Evolutionary conservation across 139 green algal genomes (phyloP), one percentile per base, ranked within the genome.

Genomic region (Auxenochlorella pyrenoidosa): DNA sequence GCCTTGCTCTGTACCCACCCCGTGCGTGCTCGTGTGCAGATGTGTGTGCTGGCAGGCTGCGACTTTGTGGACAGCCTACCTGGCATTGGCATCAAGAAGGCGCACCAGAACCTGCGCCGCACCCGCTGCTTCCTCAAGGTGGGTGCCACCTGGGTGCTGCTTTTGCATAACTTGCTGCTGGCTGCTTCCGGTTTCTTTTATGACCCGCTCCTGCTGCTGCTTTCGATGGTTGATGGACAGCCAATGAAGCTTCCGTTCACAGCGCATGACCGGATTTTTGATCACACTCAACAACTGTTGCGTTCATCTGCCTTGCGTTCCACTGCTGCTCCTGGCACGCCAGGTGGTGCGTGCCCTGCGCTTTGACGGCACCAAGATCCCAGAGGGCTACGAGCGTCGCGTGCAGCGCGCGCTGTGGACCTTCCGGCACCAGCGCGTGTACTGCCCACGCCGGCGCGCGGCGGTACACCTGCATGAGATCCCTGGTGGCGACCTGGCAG

Each of bases 31-130:
- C 54, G 54, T 63, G 54, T 63, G 84, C 91, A 98, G 94, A 98
- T 98, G 94, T 99, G 98, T 90, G 95, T 99, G 78, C 87, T 99
- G 90, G 92, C 96, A 18, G 98, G 98, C 16, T 99, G 98, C 83
- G 98, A 99, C 92, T 99, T 99, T 87, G 89, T 99, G 66, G 88
- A 92, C 51, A 92, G 88, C 41, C 79, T 99, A 73, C 89, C 89
- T 0, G 92, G 93, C 68, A 95, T 99, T 26, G 97, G 97, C 44
- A 91, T 99, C 79, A 98, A 98, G 88, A 98, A 96, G 88, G 97
- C 97, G 16, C 95, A 99, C 84, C 83, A 66, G 24, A 87, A 96
- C 73, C 94, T 99, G 22, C 87, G 89, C 21, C 93, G 94, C 66
- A 92, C 93, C 81, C 91, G 89, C 43, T 87, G 84, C 87, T 97